Conservation (phyloP, 2,329 filamentous ascomycete species). For the Rhexocercosporidium sp. region DNA sequence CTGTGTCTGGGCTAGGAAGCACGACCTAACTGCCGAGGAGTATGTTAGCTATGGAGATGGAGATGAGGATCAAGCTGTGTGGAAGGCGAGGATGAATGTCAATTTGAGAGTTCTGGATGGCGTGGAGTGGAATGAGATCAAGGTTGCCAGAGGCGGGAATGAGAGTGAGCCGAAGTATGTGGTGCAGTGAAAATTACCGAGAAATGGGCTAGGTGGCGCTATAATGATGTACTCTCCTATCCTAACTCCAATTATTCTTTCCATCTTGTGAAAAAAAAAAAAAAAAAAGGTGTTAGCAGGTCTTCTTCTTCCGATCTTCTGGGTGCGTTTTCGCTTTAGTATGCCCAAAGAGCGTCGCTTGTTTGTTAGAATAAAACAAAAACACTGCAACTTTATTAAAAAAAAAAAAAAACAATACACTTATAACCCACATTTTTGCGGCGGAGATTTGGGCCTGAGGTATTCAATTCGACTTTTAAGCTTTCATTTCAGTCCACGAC, state of each 20-base stretch:
- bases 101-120: conserved; percentile 27
- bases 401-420: too few species aligned
- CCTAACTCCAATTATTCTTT: neutral
- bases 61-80: conserved; percentile 11
- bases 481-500: neutral
- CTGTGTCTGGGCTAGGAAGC: conserved; percentile 13
- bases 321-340: too few species aligned
- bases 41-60: conserved; percentile 1
- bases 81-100: conserved; percentile 13
- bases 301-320: too few species aligned
- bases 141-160: conserved; percentile 13
- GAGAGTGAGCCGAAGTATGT: conserved; percentile 19
- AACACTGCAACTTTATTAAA: too few species aligned
- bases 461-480: too few species aligned
- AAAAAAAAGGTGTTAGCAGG: too few species aligned
- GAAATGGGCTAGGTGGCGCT: neutral
- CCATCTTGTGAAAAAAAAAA: too few species aligned
- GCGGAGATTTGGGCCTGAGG: too few species aligned
- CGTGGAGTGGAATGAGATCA: conserved; percentile 26
- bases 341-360: too few species aligned
- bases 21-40: neutral
- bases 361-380: too few species aligned
- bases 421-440: too few species aligned
- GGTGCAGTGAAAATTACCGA: neutral
- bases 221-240: neutral